phyloP scores from a whole-genome alignment of 179 eudicot genomes.

The Drosera spatulata region DNA sequence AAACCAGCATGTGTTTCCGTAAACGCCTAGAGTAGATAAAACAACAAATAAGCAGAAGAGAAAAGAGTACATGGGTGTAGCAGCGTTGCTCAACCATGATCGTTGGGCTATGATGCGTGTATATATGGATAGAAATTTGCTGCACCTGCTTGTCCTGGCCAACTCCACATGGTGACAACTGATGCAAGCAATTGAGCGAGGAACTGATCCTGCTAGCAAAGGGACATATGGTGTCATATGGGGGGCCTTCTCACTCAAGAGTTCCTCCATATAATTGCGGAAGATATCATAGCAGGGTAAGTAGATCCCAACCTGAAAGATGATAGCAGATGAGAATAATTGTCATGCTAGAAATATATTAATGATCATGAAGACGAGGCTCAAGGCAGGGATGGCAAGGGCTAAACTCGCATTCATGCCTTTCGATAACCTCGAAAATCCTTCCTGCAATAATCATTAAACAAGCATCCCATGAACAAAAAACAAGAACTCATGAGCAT shows the following conservation, averaged over 20 bases:
- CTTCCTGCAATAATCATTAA: slow-evolving; percentile 60
- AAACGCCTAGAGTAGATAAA: slow-evolving; percentile 42
- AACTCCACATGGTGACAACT: slow-evolving; percentile 86
- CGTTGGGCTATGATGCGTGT: too few relatives aligned
- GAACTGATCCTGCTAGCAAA: slow-evolving; percentile 67
- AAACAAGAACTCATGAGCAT: too few relatives aligned
- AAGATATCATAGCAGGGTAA: slow-evolving; percentile 75
- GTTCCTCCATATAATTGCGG: slow-evolving; percentile 48
- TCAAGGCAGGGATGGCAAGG: slow-evolving; percentile 74
- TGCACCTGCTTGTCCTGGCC: slow-evolving; percentile 91
- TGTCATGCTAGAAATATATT: neutral
- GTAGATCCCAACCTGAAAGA: slow-evolving; percentile 68
- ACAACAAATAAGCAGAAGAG: neutral
- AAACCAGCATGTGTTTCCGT: slow-evolving; percentile 33
- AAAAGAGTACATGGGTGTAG: neutral
- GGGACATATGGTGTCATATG: slow-evolving; percentile 60
- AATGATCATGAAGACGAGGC: slow-evolving; percentile 10
- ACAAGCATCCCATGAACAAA: slow-evolving; percentile 14
- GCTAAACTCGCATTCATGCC: slow-evolving; percentile 92
- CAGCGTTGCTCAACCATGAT: neutral
- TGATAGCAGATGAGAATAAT: neutral
- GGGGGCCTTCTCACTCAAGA: slow-evolving; percentile 35
- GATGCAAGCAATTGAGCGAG: slow-evolving; percentile 74
- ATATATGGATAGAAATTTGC: neutral
- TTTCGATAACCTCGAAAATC: slow-evolving; percentile 73